Evolutionary conservation across 306 rosid species (phyloP).

Genomic region (Castanea sativa): DNA sequence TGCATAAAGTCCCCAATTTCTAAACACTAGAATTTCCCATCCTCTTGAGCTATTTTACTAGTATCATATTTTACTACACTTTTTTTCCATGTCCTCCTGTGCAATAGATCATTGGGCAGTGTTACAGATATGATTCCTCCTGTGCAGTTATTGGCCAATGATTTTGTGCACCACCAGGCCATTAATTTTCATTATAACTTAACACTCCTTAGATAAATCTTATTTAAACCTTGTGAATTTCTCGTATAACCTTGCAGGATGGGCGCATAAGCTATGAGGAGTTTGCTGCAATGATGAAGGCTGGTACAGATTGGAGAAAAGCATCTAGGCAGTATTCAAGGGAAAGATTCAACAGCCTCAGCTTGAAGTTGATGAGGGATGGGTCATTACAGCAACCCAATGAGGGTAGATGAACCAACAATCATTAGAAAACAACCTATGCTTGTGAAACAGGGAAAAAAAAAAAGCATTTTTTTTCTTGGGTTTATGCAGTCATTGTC

Average conservation of each 20-base stretch:
- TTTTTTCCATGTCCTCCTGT: not conserved
- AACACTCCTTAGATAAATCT: not conserved
- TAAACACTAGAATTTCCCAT: not conserved
- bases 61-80: not conserved
- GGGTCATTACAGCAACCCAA: slow-evolving; percentile 44
- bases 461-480: slow-evolving; percentile 5
- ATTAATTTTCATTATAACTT: not conserved
- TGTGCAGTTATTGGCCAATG: not conserved
- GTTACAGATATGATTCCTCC: not conserved
- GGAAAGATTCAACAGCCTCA: slow-evolving; percentile 58
- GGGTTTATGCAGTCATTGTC: not conserved
- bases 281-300: slow-evolving; percentile 89
- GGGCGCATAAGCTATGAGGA: slow-evolving; percentile 87
- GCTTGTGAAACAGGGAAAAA: not conserved
- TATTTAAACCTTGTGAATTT: slow-evolving; percentile 3
- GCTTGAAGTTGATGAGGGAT: slow-evolving; percentile 57
- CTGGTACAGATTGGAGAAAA: slow-evolving; percentile 96
- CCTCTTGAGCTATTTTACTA: not conserved
- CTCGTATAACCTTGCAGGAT: slow-evolving; percentile 46
- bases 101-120: not conserved
- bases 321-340: slow-evolving; percentile 69
- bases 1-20: not conserved
- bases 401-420: slow-evolving; percentile 42
- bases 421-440: slow-evolving; percentile 1
- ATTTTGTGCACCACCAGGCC: not conserved